Evolutionary conservation across 176 grass and related monocot species (phyloP), one percentile per base, ranked within the genome.

Genomic region (Dendrocalamus sinicus): DNA sequence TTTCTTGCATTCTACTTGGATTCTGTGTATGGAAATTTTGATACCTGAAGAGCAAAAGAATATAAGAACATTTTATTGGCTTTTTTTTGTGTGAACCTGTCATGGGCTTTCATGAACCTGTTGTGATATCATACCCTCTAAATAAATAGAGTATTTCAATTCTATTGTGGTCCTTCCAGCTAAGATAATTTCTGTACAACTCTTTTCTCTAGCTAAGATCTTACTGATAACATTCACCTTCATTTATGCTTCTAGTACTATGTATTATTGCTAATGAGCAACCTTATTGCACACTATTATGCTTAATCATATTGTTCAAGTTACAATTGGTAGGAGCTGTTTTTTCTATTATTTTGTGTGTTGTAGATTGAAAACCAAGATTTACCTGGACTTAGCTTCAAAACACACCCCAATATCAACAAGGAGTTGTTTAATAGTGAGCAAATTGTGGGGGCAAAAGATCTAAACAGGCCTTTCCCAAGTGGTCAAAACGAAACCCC

Each of bases 401-500:
- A 97, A 85, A 92, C 87, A 53, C 95, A 94, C 64, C 91, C 91
- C 20, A 93, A 90, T 77, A 93, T 96, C 78, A 88, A 90, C 84
- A 96, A 96, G 53, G 94, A 96, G 4, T 83, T 96, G 54, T 96
- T 96, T 88, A 89, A 92, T 54, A 91, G 84, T 72, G 81, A 93
- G 82, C 91, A 92, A 88, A 81, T 86, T 81, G 89, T 96, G 81
- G 91, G 91, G 47, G 90, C 88, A 69, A 96, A 96, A 88, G 94
- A 96, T 92, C 94, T 89, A 54, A 96, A 96, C 87, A 91, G 91
- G 79, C 85, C 91, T 46, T 96, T 96, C 70, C 94, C 91, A 13
- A 93, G 85, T 88, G 91, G 94, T 87, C 94, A 93, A 87, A 97
- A 97, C 80, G 95, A 97, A 76, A 93, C 91, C 69, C 90, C 88